A percentile compares a stretch with the other conserved stretches of the same genome.
phyloP scores from a whole-genome alignment of 164 flowering plant genomes.

The Buxus sempervirens region DNA sequence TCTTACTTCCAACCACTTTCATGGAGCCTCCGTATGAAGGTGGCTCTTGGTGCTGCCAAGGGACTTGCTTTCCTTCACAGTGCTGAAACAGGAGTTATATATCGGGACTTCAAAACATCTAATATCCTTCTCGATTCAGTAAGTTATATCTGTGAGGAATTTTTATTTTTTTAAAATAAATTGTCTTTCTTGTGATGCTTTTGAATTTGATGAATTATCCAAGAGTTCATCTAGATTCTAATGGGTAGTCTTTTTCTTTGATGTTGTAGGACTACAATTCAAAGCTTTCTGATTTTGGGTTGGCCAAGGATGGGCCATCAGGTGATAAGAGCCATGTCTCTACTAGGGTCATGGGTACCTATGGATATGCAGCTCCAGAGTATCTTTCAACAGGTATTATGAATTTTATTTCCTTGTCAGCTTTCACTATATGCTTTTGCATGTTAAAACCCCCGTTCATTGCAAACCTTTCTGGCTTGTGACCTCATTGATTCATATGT shows the following conservation, averaged over 20 bases:
- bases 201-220: not conserved
- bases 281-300: slow-evolving; percentile 85
- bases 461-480: not conserved
- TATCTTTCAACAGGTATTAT: slow-evolving; percentile 75
- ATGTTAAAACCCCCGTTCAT: not conserved
- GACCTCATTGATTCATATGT: not conserved
- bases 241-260: not conserved
- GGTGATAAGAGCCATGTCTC: slow-evolving; percentile 80
- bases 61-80: slow-evolving; percentile 85
- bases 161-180: too few species aligned
- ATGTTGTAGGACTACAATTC: slow-evolving; percentile 57
- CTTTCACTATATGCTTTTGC: too few species aligned
- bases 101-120: slow-evolving; percentile 73
- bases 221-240: not conserved
- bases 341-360: slow-evolving; percentile 88
- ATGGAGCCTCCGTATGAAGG: slow-evolving; percentile 72
- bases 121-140: slow-evolving; percentile 76
- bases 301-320: slow-evolving; percentile 87
- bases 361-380: slow-evolving; percentile 91
- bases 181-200: not conserved
- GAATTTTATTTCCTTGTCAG: not conserved
- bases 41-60: slow-evolving; percentile 78
- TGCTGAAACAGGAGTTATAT: slow-evolving; percentile 67
- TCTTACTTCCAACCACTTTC: slow-evolving; percentile 78
- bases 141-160: slow-evolving; percentile 14